Evolutionary conservation across 179 eudicot species (phyloP).

Genomic region (Silene vulgaris): DNA sequence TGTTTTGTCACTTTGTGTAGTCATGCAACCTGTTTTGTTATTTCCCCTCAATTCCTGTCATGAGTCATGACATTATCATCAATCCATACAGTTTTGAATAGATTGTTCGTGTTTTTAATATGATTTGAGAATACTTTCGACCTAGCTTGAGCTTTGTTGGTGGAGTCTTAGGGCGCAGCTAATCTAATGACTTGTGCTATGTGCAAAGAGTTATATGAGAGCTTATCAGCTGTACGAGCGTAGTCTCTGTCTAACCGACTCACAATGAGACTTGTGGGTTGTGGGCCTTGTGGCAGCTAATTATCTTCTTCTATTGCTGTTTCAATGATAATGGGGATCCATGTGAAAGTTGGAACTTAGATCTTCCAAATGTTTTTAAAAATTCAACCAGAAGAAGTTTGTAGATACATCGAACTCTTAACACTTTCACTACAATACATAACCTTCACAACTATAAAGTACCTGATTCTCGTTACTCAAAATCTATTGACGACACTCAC

Average conservation of each 20-base stretch:
- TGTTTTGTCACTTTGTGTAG: background rate
- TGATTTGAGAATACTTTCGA: background rate
- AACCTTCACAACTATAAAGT: background rate
- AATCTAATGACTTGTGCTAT: background rate
- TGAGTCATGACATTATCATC: background rate
- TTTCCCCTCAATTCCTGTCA: background rate
- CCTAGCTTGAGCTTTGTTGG: background rate
- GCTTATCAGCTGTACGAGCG: background rate
- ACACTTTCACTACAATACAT: background rate
- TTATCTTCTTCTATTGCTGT: background rate
- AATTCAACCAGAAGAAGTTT: background rate
- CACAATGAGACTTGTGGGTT: background rate
- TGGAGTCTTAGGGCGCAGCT: background rate
- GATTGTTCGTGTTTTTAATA: background rate
- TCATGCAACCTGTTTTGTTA: background rate
- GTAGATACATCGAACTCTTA: background rate
- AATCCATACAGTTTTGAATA: background rate
- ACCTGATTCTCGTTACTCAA: background rate
- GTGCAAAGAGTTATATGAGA: background rate
- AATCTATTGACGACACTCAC: no score
- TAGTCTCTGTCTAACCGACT: background rate
- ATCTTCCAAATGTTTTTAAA: background rate
- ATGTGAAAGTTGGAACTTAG: background rate
- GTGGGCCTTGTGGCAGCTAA: background rate
- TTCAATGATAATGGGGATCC: background rate